Percentiles rank a stretch among this genome's conserved stretches.
These are phyloP conservation scores for Oldenlandia corymbosa DNA, from an alignment of 257 asterid genomes.

Conservation along the genomic window DNA sequence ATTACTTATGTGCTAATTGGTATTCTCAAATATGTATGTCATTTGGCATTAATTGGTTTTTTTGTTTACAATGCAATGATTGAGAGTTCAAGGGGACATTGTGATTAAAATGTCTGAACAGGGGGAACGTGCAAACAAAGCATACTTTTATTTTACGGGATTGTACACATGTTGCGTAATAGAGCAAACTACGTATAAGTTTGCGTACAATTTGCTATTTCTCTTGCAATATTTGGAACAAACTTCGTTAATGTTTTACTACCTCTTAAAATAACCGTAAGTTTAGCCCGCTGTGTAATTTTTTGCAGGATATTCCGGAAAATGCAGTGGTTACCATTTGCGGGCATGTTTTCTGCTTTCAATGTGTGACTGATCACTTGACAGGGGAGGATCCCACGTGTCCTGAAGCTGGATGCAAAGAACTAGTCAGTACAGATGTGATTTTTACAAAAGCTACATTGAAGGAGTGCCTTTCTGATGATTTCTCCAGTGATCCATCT, in stretches of 20 bases:
- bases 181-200: no score
- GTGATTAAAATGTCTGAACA: no score
- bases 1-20: no score
- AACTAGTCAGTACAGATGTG: constrained; percentile 80
- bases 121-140: no score
- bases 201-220: no score
- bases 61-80: no score
- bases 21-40: no score
- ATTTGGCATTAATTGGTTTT: no score
- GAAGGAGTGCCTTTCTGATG: constrained; percentile 50
- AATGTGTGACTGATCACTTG: constrained; percentile 75
- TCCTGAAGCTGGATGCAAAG: constrained; percentile 79
- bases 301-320: constrained; percentile 92
- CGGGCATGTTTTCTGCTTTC: constrained; percentile 92
- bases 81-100: no score
- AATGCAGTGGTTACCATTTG: constrained; percentile 93
- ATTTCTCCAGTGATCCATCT: constrained; percentile 36
- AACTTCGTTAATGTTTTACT: not conserved
- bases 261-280: not conserved
- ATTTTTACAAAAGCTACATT: constrained; percentile 63
- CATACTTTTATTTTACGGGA: no score
- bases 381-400: constrained; percentile 86
- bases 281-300: not conserved
- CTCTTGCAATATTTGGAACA: not conserved
- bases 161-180: no score